phyloP scores from a whole-genome alignment of 2,329 filamentous ascomycete genomes.

The Clonostachys solani region DNA sequence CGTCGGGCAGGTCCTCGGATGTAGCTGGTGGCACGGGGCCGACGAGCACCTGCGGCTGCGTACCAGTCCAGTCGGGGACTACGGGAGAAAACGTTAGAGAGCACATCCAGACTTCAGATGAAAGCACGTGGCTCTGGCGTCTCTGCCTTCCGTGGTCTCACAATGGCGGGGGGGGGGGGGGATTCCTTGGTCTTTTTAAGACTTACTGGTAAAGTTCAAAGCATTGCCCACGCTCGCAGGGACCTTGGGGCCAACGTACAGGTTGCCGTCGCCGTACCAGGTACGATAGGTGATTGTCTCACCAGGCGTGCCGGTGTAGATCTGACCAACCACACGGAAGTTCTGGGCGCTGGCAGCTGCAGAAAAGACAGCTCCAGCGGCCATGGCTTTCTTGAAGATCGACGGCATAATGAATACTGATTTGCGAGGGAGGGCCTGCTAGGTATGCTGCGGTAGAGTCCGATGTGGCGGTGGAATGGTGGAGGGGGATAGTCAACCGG shows the following conservation, averaged over 20 bases:
- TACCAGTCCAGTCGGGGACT: conserved; percentile 4
- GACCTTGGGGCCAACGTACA: conserved; percentile 1
- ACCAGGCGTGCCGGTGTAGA: background rate
- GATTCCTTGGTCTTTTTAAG: background rate
- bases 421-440: too few species aligned
- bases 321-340: conserved; percentile 2
- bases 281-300: background rate
- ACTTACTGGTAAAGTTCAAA: conserved; percentile 2
- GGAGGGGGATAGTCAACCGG: too few species aligned
- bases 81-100: background rate
- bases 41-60: background rate
- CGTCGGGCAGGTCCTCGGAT: conserved; percentile 1
- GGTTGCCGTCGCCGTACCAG: conserved; percentile 4
- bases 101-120: background rate
- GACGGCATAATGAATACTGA: too few species aligned
- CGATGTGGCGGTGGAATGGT: too few species aligned
- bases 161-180: background rate
- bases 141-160: background rate
- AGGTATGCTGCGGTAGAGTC: too few species aligned
- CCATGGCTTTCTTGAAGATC: conserved; percentile 1
- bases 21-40: conserved; percentile 1
- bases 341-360: conserved; percentile 2
- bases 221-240: conserved; percentile 1
- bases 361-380: background rate
- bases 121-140: background rate